Evolutionary conservation across 345 rosid genomes (phyloP), one percentile per base, ranked within the genome.

Genomic region (Syzygium aromaticum): DNA sequence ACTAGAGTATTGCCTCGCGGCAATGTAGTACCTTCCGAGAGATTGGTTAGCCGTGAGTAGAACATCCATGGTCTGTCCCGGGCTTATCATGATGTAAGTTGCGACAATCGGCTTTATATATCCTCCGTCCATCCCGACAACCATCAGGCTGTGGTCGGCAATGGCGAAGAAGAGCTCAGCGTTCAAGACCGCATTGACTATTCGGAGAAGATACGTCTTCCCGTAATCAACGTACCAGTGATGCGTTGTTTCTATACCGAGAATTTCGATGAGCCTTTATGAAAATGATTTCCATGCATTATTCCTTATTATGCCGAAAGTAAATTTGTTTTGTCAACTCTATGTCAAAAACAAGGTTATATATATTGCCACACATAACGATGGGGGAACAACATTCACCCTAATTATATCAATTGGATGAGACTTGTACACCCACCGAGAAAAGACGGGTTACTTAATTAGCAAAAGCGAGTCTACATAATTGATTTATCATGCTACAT

Each of bases 51-150:
- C 86, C 22, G 23, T 57, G 73, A 85, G 51, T 15, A 83, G 38
- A 38, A 86, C 90, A 52, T 92, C 91, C 52, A 89, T 83, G 38
- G 92, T 90, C 64, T 91, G 92, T 1, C 94, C 94, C 1, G 92
- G 88, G 12, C 90, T 33, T 33, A 90, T 88, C 84, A 73, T 54
- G 27, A 90, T 4, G 87, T 86, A 84, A 9, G 85, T 25, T 5
- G 88, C 52, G n/a, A 54, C 84, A 5, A 89, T 16, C 1, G 91
- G 93, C 43, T 89, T 90, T 0, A 88, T 19, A 57, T 92, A 92
- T 28, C 90, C 89, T 12, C 85, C 92, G 43, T 92, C 94, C 46
- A 57, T 84, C 19, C 91, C 92, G 1, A 92, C 93, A 6, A 89
- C 80, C 3, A 46, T 87, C 33, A 89, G 73, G 86, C 52, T 87